Evolutionary conservation across 2,329 filamentous ascomycete genomes (phyloP).

Genomic region (Fusarium clavum): DNA sequence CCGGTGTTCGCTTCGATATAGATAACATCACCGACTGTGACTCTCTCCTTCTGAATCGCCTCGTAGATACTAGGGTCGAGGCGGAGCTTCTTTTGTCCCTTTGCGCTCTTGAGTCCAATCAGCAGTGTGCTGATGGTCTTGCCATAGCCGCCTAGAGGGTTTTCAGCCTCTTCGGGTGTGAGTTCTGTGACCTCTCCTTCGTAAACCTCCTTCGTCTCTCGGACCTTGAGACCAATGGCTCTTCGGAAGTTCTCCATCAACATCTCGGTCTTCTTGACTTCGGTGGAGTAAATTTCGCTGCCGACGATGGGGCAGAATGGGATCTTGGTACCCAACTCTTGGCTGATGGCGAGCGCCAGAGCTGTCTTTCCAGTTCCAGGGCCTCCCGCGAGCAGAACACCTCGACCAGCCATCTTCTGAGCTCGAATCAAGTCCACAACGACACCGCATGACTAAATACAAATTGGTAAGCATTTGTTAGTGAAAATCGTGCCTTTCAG

Average conservation of each 20-base stretch:
- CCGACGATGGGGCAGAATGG: constrained; percentile 98
- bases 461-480: constrained; percentile 32
- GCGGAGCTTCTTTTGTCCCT: constrained; percentile 96
- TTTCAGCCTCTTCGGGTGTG: constrained; percentile 97
- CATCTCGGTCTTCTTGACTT: constrained; percentile 99
- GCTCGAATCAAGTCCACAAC: constrained; percentile 95
- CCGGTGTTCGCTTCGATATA: constrained; percentile 99
- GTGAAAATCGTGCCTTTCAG: not conserved
- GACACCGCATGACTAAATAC: constrained; percentile 83
- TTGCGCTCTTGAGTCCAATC: constrained; percentile 93
- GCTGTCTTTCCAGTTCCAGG: constrained; percentile 98
- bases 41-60: constrained; percentile 97
- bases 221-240: constrained; percentile 95
- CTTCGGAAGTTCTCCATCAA: constrained; percentile 99
- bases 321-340: constrained; percentile 97
- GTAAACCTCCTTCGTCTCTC: constrained; percentile 99
- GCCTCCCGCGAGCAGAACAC: constrained; percentile 91
- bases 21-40: constrained; percentile 95
- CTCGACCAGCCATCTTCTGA: constrained; percentile 97
- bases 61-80: constrained; percentile 99
- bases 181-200: constrained; percentile 98
- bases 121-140: constrained; percentile 97
- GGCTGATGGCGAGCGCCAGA: constrained; percentile 92
- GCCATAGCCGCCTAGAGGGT: constrained; percentile 94
- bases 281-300: constrained; percentile 96